Evolutionary conservation across 768 basidiomycete species (phyloP), one percentile per base, ranked within the genome.

Genomic region (Gyrodon lividus): DNA sequence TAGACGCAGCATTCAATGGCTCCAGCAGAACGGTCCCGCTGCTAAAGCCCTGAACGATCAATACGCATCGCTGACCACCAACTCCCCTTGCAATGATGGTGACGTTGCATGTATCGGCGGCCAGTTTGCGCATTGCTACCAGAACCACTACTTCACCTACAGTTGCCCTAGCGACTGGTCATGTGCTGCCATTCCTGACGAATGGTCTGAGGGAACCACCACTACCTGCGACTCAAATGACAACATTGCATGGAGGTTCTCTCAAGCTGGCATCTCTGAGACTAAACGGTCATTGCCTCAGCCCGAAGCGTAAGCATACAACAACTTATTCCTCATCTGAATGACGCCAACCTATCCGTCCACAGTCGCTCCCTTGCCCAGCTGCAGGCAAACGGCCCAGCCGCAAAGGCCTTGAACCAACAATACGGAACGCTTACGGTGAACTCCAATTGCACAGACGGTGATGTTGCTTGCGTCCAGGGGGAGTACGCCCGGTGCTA

Each of bases 111-210:
- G 63, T 39, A 41, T 64, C 39, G n/a, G 19, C 17, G 60, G 58
- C 20, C 31, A 48, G 41, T 64, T 57, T 39, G 63, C 57, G 2
- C 16, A 41, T 7, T 64, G 63, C 43, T 26, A 55, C 33, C 40
- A 54, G 22, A 28, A 54, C 26, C 44, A 35, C 13, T 64, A 59
- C 48, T 22, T 51, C 23, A 52, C 52, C 1, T 52, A 51, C 44
- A 14, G 43, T 20, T 64, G 62, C 37, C 47, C 55, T 5, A 37
- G 38, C 0, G 35, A 45, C 43, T 59, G 55, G 55, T 34, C 53
- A 1, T 64, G 62, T 45, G 60, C 63, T 14, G 63, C 62, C 26
- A 50, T 64, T 49, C 63, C 62, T 26, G 58, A 64, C n/a, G 54
- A 62, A 35, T 54, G 42, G 53, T 28, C 20, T 4, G 20, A 31